Evolutionary conservation across 176 grass and related monocot genomes (phyloP).

Genomic region (Pharus latifolius): DNA sequence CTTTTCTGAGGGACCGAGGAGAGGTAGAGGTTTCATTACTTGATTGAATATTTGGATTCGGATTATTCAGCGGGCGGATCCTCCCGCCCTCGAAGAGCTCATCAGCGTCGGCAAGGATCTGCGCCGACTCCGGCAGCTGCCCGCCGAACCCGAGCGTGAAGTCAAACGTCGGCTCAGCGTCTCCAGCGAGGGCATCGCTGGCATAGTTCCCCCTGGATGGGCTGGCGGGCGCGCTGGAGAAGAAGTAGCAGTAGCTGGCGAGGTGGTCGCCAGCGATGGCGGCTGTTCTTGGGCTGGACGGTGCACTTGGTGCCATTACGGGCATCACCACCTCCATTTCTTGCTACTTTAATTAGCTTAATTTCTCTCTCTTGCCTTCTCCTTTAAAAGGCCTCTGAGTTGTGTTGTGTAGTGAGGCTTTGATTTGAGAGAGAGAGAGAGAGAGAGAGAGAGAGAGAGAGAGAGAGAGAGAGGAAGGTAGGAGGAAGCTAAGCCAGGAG

Average conservation of each 20-base stretch:
- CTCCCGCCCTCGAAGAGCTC: slow-evolving; percentile 98
- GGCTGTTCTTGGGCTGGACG: slow-evolving; percentile 55
- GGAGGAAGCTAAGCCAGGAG: slow-evolving; percentile 42
- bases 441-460: background rate
- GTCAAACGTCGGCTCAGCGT: slow-evolving; percentile 26
- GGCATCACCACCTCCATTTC: slow-evolving; percentile 68
- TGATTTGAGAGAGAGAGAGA: background rate
- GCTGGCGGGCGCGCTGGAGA: slow-evolving; percentile 74
- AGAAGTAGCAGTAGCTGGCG: slow-evolving; percentile 40
- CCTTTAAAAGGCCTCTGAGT: slow-evolving; percentile 12
- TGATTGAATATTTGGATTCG: slow-evolving; percentile 3
- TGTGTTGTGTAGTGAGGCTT: slow-evolving; percentile 14
- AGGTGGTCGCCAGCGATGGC: slow-evolving; percentile 10
- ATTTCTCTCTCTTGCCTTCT: background rate
- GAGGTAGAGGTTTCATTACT: background rate
- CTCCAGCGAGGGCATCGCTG: background rate
- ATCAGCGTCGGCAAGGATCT: slow-evolving; percentile 60
- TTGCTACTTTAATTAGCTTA: background rate
- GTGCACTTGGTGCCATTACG: slow-evolving; percentile 48
- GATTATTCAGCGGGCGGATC: slow-evolving; percentile 59
- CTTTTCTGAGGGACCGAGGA: background rate
- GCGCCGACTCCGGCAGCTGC: slow-evolving; percentile 22
- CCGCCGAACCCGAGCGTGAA: slow-evolving; percentile 54
- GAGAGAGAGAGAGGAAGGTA: slow-evolving; percentile 29
- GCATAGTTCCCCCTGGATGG: slow-evolving; percentile 41